Evolutionary conservation across 73 alveolate species (phyloP), one percentile per base, ranked within the genome.

Genomic region (Breviolum minutum): DNA sequence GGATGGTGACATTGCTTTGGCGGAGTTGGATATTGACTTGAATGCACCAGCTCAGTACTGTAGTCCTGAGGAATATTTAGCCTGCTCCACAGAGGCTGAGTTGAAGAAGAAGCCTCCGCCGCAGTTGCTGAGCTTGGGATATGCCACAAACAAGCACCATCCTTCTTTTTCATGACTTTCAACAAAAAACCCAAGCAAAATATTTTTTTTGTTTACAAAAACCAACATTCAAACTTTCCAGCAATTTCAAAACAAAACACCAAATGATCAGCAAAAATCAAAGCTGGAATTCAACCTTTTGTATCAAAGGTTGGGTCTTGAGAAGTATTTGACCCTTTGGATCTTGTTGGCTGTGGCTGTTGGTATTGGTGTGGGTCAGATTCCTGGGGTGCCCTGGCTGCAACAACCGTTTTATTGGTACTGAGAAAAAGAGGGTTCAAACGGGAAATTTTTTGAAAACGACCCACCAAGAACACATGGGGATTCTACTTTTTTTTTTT

Each of bases 281-380:
- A 66, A 20, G 74, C 74, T 66, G 74, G 74, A 20, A 1, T 66
- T 66, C n/a, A n/a, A n/a, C n/a, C n/a, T 66, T 66, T 66, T 66
- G 16, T 73, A 40, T 40, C 82, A 63, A 11, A 87, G 70, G 69
- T 48, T 87, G 95, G 95, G 95, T 14, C 62, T 87, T 32, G 95
- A 87, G 84, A 64, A 73, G 95, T 87, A 64, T 54, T 68, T 87
- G 69, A 87, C 95, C 11, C 70, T 87, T 20, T 87, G 95, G 95
- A 87, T 87, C 60, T 48, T 87, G 26, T 68, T 87, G 30, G 95
- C 95, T 9, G 95, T 73, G 54, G 95, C 84, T 17, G 64, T 73
- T 20, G 95, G 95, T n/a, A 32, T 87, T 54, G 48, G 24, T 9
- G 66, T 87, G 68, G 95, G 95, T 54, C 79, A 87, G 17, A 11